Percentiles rank a stretch among this genome's conserved stretches.
These are phyloP conservation scores for Fomitopsis serialis DNA, from an alignment of 768 basidiomycete species.

Conservation along the genomic window DNA sequence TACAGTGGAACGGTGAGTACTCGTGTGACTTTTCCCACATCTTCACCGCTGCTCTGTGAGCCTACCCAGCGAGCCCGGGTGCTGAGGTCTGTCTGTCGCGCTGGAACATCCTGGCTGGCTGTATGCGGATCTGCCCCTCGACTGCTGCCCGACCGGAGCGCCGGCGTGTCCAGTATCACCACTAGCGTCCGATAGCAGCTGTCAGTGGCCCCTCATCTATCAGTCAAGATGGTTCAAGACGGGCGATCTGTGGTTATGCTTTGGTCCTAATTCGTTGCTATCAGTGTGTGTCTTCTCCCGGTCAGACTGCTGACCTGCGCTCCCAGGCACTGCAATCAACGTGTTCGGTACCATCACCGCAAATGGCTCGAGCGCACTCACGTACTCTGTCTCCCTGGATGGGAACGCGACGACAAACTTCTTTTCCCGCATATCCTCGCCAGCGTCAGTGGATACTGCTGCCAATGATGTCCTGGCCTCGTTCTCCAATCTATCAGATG, in stretches of 20 bases:
- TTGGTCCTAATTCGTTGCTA: not conserved
- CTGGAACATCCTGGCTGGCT: not conserved
- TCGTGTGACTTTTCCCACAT: not conserved
- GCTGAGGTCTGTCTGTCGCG: too few relatives aligned
- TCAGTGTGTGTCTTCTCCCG: not conserved
- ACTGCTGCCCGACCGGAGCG: not conserved
- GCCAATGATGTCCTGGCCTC: conserved; percentile 40
- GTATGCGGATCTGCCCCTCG: not conserved
- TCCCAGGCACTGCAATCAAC: conserved; percentile 60
- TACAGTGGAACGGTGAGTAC: conserved; percentile 59
- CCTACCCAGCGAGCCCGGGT: too few relatives aligned
- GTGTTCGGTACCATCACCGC: conserved; percentile 43
- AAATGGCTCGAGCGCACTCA: conserved; percentile 1
- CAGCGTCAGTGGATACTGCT: conserved; percentile 17
- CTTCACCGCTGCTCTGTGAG: too few relatives aligned
- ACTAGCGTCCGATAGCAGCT: not conserved
- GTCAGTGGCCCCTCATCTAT: not conserved
- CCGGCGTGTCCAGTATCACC: not conserved
- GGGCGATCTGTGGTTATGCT: not conserved
- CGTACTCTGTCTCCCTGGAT: conserved; percentile 51
- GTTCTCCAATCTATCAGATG: conserved; percentile 40
- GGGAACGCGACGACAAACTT: conserved; percentile 27
- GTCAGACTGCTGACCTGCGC: not conserved
- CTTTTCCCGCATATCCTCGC: conserved; percentile 19
- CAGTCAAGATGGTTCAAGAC: not conserved